phyloP scores from a whole-genome alignment of 169 alveolate genomes.

The Plasmodium gonderi region DNA sequence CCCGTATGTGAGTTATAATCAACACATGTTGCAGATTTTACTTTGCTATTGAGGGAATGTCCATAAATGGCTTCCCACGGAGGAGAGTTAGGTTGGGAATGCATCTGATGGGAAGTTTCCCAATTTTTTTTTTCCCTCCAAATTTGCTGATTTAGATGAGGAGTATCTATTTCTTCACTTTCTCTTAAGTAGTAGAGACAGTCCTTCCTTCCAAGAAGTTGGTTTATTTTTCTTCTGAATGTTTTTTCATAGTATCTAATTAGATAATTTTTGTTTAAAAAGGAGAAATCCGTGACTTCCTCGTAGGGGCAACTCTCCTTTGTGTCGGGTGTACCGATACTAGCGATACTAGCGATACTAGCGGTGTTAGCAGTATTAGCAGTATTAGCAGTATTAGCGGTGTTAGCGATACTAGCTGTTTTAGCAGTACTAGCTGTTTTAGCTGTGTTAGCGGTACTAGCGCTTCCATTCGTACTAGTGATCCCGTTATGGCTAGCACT shows the following conservation, averaged over 20 bases:
- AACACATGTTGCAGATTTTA: slow-evolving; percentile 25
- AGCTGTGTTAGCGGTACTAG: not conserved
- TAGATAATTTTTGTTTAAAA: slow-evolving; percentile 12
- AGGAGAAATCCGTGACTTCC: slow-evolving; percentile 18
- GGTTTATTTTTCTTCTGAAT: not conserved
- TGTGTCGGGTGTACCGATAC: no score
- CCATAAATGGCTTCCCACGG: slow-evolving; percentile 23
- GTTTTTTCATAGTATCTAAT: not conserved
- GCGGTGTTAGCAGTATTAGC: no score
- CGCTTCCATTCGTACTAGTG: not conserved
- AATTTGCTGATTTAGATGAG: not conserved
- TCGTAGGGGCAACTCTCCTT: no score
- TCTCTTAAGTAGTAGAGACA: slow-evolving; percentile 3
- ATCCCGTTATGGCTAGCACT: no score
- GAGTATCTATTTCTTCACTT: not conserved
- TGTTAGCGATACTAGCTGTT: no score
- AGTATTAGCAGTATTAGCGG: no score
- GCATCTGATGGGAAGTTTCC: no score
- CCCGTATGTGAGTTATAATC: slow-evolving; percentile 71
- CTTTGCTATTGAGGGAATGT: slow-evolving; percentile 38
- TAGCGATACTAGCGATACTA: no score
- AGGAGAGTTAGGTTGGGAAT: not conserved
- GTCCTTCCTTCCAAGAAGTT: slow-evolving; percentile 18
- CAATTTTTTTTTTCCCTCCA: not conserved
- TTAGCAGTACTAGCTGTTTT: no score